Conservation (phyloP, 805 yeast species). For the Candida ortonii region DNA sequence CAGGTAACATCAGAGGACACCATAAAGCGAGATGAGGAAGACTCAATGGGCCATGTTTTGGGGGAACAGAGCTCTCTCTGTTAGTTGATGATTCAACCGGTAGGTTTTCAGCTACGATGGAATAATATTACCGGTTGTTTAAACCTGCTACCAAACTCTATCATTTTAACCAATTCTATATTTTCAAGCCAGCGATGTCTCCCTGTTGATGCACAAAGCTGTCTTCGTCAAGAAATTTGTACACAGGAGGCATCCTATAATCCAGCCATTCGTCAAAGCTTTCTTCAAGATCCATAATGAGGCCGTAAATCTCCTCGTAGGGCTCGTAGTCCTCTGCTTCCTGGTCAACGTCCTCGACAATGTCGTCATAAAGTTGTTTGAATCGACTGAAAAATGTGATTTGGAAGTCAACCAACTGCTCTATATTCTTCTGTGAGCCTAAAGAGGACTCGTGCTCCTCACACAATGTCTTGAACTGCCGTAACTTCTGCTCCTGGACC, state of each 20-base stretch:
- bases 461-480: constrained; percentile 13
- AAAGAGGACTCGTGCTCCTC: constrained; percentile 20
- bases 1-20: no score
- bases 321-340: constrained; percentile 10
- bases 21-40: no score
- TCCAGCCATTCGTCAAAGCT: constrained; percentile 21
- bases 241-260: constrained; percentile 24
- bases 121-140: no score
- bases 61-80: no score
- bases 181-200: constrained; percentile 7
- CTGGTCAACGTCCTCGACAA: constrained; percentile 1
- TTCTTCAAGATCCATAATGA: constrained; percentile 17
- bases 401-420: constrained; percentile 19
- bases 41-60: no score
- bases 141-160: no score
- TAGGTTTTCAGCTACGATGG: no score
- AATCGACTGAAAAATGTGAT: constrained; percentile 13
- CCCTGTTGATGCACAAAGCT: constrained; percentile 2
- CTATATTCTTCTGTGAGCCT: constrained; percentile 18
- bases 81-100: no score
- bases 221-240: constrained; percentile 18
- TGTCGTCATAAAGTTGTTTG: constrained; percentile 5
- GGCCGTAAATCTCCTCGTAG: constrained; percentile 15
- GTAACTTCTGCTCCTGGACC: constrained; percentile 10
- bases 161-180: no score